Conservation (phyloP, 495 filamentous ascomycete species). For the Trypethelium eluteriae region DNA sequence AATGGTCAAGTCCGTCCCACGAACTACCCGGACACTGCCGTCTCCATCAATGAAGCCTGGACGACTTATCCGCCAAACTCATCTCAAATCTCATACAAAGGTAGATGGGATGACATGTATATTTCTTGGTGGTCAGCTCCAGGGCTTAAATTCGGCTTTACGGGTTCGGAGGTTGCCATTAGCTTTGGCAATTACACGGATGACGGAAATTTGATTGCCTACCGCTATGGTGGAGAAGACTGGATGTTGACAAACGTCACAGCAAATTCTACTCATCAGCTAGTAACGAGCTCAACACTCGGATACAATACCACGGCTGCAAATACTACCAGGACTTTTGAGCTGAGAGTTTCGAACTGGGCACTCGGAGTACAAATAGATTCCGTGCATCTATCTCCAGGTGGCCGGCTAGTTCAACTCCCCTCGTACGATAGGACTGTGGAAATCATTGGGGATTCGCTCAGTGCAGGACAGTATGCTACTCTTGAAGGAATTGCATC, state of each 20-base stretch:
- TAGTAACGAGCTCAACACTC: conserved; percentile 42
- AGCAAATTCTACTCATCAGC: conserved; percentile 51
- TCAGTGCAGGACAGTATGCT: conserved; percentile 53
- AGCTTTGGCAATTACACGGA: conserved; percentile 54
- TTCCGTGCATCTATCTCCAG: conserved; percentile 45
- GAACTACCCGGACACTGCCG: conserved; percentile 41
- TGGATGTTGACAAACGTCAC: conserved; percentile 65
- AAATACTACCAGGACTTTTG: conserved; percentile 41
- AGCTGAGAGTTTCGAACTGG: conserved; percentile 59
- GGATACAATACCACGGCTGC: conserved; percentile 38
- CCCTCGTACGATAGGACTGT: conserved; percentile 47
- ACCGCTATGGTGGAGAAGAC: conserved; percentile 55
- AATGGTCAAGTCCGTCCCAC: conserved; percentile 49
- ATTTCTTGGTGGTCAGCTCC: conserved; percentile 61
- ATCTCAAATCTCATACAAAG: conserved; percentile 59
- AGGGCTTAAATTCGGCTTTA: conserved; percentile 56
- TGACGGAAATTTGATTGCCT: conserved; percentile 51
- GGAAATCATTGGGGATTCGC: conserved; percentile 60
- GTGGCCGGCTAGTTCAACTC: conserved; percentile 45
- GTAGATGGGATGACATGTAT: conserved; percentile 59
- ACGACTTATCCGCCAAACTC: conserved; percentile 49
- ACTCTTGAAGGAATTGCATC: conserved; percentile 56
- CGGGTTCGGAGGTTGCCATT: conserved; percentile 41
- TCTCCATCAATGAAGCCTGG: conserved; percentile 37
- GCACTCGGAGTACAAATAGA: conserved; percentile 56